phyloP scores from a whole-genome alignment of 192 early-diverging fungal genomes.

The Obelidium mucronatum region DNA sequence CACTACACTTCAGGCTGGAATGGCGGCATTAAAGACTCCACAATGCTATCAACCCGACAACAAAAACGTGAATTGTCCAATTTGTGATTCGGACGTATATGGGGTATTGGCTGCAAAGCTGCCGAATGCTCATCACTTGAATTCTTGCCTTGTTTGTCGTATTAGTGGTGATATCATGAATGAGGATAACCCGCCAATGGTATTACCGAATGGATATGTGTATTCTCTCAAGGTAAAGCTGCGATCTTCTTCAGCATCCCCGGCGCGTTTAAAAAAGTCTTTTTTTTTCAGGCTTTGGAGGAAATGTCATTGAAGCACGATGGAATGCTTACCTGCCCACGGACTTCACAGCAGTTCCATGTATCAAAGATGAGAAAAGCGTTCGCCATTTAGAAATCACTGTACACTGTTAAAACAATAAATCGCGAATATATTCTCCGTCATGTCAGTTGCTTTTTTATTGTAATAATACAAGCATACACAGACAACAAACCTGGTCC shows the following conservation, averaged over 20 bases:
- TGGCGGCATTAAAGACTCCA: slow-evolving; percentile 92
- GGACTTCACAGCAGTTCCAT: slow-evolving; percentile 42
- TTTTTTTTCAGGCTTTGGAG: slow-evolving; percentile 43
- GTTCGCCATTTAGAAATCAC: slow-evolving; percentile 43
- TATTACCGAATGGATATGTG: slow-evolving; percentile 94
- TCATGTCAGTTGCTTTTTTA: no score
- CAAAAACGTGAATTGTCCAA: slow-evolving; percentile 93
- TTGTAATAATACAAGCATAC: slow-evolving; percentile 10
- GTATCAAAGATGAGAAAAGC: slow-evolving; percentile 46
- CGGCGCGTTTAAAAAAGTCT: background rate
- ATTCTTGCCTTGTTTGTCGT: slow-evolving; percentile 93
- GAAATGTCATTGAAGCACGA: slow-evolving; percentile 47
- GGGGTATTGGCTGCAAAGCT: slow-evolving; percentile 84
- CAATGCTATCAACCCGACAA: slow-evolving; percentile 80
- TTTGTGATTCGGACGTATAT: slow-evolving; percentile 86
- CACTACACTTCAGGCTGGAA: slow-evolving; percentile 92
- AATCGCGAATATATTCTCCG: no score
- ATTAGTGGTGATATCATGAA: slow-evolving; percentile 94
- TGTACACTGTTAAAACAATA: no score
- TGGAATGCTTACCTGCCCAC: slow-evolving; percentile 47
- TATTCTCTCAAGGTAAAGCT: slow-evolving; percentile 80
- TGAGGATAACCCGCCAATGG: slow-evolving; percentile 95
- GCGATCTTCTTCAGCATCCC: background rate
- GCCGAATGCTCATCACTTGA: slow-evolving; percentile 94
- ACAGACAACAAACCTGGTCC: slow-evolving; percentile 1